Evolutionary conservation across 2,329 filamentous ascomycete genomes (phyloP), one percentile per base, ranked within the genome.

Genomic region (Beauveria bassiana): DNA sequence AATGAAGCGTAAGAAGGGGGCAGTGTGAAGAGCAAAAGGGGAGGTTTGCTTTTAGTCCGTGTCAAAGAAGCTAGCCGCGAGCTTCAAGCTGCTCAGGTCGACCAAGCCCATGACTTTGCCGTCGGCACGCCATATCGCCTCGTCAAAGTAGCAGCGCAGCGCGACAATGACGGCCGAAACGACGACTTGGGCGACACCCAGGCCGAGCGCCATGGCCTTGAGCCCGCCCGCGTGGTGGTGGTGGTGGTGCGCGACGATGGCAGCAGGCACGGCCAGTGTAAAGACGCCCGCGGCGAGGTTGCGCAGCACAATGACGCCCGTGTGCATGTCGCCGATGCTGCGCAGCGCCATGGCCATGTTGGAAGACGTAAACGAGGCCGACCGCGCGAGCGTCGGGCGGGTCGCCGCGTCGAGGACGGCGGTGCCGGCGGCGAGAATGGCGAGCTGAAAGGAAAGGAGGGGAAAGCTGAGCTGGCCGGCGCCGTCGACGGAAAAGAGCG

Each of bases 281-380:
- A 81, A 78, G 3, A 75, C 68, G 6, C 79, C 81, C 0, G 75
- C 72, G 5, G 73, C 66, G 18, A 81, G 52, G 14, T 70, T 73
- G 24, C 78, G 74, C 70, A 78, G 74, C 43, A 76, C 72, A 2
- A 70, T 63, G 2, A 81, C 72, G 34, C 72, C 77, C 3, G 72
- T 75, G 28, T 75, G 70, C 80, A 83, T 82, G 65, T 83, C 79
- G 16, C 73, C 73, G 18, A 76, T 77, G 65, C 74, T 79, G 34
- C 79, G 76, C 58, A 80, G 72, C 26, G 75, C 75, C 14, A 77
- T 70, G n/a, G 71, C 71, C 26, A 81, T 71, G 67, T 75, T 81
- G 6, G 77, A 73, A 3, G 74, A 77, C 0, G 79, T 82, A 64
- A 79, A 82, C 51, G 77, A 75, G 8, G 79, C 77, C 38, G 79